Evolutionary conservation across 2,329 filamentous ascomycete genomes (phyloP), one percentile per base, ranked within the genome.

Genomic region (Colletotrichum cuscutae): DNA sequence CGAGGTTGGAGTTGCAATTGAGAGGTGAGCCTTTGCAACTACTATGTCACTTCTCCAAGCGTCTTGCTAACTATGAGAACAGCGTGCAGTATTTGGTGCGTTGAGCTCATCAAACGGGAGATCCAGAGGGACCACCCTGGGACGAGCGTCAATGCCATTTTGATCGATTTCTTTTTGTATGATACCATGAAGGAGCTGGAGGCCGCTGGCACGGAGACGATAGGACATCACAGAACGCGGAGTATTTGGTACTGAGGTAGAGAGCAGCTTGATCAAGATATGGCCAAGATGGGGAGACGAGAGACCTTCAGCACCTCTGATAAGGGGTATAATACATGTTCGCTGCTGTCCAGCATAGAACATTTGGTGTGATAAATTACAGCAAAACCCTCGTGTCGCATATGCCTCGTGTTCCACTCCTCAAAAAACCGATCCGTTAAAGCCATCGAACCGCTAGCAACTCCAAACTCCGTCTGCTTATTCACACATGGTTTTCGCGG

Each of bases 101-200:
- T 98, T 1, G 97, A 99, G 81, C 85, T 98, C 75, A 93, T 99
- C 75, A 88, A 91, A 65, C 89, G 93, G 42, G 94, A 98, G 80
- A 98, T 99, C 63, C 79, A 92, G 69, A 89, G 87, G 58, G 82
- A 90, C 15, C 91, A 98, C 78, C 94, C 95, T 1, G 91, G 92
- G 11, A 88, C 91, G 1, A 86, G 89, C 65, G 83, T 92, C 77
- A 99, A 99, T 80, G 95, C 97, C 30, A 94, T 98, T 52, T 82
- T 99, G 77, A 97, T 99, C 75, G 97, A 99, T 82, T 99, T 98
- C 83, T 98, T 98, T 82, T 85, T 99, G 68, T 99, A 99, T 80
- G 97, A 99, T 83, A 91, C 93, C 22, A 95, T 97, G 84, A 99
- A 98, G 82, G 93, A 95, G 79, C 82, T 93, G 80, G 96, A 98